phyloP scores from a whole-genome alignment of 805 yeast genomes.

The Schizosaccharomyces osmophilus region DNA sequence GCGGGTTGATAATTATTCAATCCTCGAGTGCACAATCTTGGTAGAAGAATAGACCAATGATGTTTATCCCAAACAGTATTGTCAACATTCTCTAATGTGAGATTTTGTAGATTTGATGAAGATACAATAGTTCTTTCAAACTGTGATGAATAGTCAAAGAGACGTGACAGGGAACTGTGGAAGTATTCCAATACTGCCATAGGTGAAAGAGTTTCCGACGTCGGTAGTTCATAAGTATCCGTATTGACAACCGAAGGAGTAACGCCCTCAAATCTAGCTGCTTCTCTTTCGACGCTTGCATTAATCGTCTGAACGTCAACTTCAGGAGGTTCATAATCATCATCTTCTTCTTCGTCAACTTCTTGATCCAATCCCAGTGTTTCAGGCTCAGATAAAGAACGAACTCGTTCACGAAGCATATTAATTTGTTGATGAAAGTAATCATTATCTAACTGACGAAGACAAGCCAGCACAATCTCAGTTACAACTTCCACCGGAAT shows the following conservation, averaged over 20 bases:
- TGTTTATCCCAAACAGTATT: slow-evolving; percentile 34
- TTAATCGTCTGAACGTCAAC: slow-evolving; percentile 5
- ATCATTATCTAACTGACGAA: not conserved
- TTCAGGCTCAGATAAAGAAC: not conserved
- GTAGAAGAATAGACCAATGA: slow-evolving; percentile 53
- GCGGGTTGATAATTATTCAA: slow-evolving; percentile 12
- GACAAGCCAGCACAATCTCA: not conserved
- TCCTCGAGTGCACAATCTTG: slow-evolving; percentile 69
- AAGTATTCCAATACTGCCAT: slow-evolving; percentile 36
- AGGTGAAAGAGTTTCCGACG: slow-evolving; percentile 19
- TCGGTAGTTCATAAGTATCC: slow-evolving; percentile 3
- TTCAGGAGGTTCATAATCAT: slow-evolving; percentile 10
- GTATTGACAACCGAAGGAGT: not conserved
- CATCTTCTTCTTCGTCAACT: slow-evolving; percentile 9
- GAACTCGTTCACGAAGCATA: not conserved
- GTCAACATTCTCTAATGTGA: slow-evolving; percentile 12
- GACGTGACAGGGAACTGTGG: slow-evolving; percentile 25
- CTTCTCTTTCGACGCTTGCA: slow-evolving; percentile 3
- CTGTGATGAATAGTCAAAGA: slow-evolving; percentile 6
- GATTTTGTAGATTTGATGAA: slow-evolving; percentile 4
- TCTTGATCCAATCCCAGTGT: not conserved
- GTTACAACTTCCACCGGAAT: not conserved
- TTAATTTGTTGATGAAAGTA: not conserved
- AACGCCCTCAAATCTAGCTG: not conserved
- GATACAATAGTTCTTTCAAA: slow-evolving; percentile 2